A percentile compares a stretch with the other conserved stretches of the same genome.
Evolutionary conservation across 352 stramenopile species (phyloP).

Genomic region (Pseudoperonospora humuli): DNA sequence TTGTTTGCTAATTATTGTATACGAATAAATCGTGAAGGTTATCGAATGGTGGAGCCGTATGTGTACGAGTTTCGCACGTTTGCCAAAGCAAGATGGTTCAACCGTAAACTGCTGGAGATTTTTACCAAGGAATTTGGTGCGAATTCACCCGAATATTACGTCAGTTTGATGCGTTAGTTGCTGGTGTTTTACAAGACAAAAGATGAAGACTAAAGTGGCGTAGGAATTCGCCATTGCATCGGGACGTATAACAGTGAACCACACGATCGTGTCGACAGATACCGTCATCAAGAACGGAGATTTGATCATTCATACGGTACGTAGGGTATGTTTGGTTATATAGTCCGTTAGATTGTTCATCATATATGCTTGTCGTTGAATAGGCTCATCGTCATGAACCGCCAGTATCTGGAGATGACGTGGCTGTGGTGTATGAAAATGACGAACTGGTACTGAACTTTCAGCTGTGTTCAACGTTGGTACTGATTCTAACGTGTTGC

Average conservation of each 20-base stretch:
- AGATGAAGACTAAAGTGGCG: conserved; percentile 2
- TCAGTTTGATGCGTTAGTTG: conserved; percentile 15
- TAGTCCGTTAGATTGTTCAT: too few relatives aligned
- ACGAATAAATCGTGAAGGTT: conserved; percentile 33
- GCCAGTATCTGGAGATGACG: conserved; percentile 80
- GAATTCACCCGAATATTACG: conserved; percentile 83
- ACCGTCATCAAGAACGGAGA: conserved; percentile 90
- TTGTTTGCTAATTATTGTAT: conserved; percentile 5
- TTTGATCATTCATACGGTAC: conserved; percentile 88
- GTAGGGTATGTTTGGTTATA: background rate
- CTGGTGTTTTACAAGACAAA: background rate
- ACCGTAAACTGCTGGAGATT: conserved; percentile 86
- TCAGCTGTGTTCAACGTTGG: background rate
- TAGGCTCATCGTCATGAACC: conserved; percentile 95
- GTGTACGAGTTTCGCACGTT: conserved; percentile 93
- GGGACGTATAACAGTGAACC: conserved; percentile 91
- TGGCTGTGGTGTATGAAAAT: conserved; percentile 75
- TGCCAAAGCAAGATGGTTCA: conserved; percentile 93
- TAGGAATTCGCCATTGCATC: conserved; percentile 89
- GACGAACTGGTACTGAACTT: conserved; percentile 46
- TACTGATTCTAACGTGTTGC: background rate
- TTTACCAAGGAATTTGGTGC: conserved; percentile 84
- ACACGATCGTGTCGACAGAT: conserved; percentile 58
- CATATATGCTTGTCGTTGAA: too few relatives aligned
- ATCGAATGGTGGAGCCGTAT: conserved; percentile 89